Percentiles rank a stretch among this genome's conserved stretches.
Evolutionary conservation across 805 yeast species (phyloP).

Genomic region (Metschnikowia picachoensis): DNA sequence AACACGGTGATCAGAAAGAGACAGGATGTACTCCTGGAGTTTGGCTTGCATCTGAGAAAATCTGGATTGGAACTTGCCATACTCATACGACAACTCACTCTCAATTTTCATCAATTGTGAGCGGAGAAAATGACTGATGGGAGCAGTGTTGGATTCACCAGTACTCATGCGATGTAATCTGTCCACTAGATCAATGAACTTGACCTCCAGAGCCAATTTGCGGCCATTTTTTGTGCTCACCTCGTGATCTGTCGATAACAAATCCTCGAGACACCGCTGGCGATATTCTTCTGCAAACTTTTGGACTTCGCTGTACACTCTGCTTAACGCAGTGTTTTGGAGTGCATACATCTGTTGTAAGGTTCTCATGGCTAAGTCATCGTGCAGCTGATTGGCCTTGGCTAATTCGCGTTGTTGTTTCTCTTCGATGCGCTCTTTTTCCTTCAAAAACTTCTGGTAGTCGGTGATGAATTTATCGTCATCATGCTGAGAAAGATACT

Average conservation of each 20-base stretch:
- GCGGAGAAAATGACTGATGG: constrained; percentile 34
- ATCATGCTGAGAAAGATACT: constrained; percentile 26
- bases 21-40: constrained; percentile 32
- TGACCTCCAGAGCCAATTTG: constrained; percentile 22
- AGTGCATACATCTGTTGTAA: constrained; percentile 24
- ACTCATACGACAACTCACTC: constrained; percentile 34
- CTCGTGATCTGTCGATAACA: constrained; percentile 38
- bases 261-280: constrained; percentile 32
- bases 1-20: constrained; percentile 28
- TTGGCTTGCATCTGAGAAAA: constrained; percentile 37
- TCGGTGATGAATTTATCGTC: constrained; percentile 36
- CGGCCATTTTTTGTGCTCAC: constrained; percentile 10
- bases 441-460: constrained; percentile 29
- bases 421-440: constrained; percentile 19
- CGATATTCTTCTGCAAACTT: constrained; percentile 33
- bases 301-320: constrained; percentile 32
- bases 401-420: constrained; percentile 11
- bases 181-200: constrained; percentile 37
- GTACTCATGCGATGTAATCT: constrained; percentile 33
- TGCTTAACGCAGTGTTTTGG: constrained; percentile 28
- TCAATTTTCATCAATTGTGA: constrained; percentile 30
- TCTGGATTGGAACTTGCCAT: constrained; percentile 32
- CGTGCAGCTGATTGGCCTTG: constrained; percentile 5
- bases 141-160: constrained; percentile 22
- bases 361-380: constrained; percentile 8